Evolutionary conservation across 2,329 filamentous ascomycete species (phyloP), one percentile per base, ranked within the genome.

Genomic region (Coccinonectria pachysandricola): DNA sequence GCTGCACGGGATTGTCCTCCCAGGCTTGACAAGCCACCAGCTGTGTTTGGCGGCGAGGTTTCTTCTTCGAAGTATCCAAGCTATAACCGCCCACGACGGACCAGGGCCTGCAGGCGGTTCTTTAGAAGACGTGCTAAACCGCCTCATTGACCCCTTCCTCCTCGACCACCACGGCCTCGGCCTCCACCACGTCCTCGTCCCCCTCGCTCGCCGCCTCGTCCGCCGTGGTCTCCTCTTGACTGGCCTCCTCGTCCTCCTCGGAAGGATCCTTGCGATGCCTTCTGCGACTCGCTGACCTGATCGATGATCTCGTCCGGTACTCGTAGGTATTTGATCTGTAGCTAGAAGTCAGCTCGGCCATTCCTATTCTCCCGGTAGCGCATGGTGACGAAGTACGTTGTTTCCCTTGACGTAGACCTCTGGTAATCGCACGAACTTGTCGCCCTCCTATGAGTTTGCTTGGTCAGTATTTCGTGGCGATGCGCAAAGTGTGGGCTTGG

Each of bases 351-450:
- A n/a, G n/a, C n/a, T n/a, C n/a, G n/a, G n/a, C n/a, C n/a, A n/a
- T n/a, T n/a, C n/a, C n/a, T n/a, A n/a, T n/a, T n/a, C n/a, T n/a
- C n/a, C n/a, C n/a, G n/a, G n/a, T n/a, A n/a, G n/a, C n/a, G n/a
- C n/a, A n/a, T n/a, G n/a, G n/a, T n/a, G n/a, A n/a, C n/a, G n/a
- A n/a, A 80, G 35, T 60, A 95, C 88, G 53, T 96, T 98, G 60
- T 96, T 98, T 35, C 91, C 91, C 53, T 93, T 81, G 26, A 98
- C 83, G 51, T 98, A 98, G 32, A 88, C 86, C 56, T 98, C 92
- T 18, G 86, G 79, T 57, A 98, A 63, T 50, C 85, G 72, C 56
- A 85, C 80, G 58, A 98, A 98, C 52, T 82, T 87, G 58, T 96
- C 87, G 37, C 86, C 91, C 49, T 96, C 88, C 74, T 79, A 34